Conservation (phyloP, 2,329 filamentous ascomycete species). For the Fusarium sororula region DNA sequence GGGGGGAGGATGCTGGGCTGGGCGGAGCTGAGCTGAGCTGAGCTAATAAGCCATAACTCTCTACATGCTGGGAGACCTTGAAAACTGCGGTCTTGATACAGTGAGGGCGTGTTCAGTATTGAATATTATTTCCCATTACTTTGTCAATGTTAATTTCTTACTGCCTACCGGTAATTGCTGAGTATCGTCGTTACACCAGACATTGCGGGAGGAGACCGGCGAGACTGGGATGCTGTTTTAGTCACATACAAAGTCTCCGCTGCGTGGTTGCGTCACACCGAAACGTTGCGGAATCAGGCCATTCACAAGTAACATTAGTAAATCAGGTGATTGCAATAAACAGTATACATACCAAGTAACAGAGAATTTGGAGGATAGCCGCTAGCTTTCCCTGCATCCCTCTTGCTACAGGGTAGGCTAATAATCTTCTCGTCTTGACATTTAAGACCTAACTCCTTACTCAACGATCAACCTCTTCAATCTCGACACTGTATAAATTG, state of each 20-base stretch:
- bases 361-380: not conserved
- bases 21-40: slow-evolving; percentile 4
- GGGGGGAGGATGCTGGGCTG: not conserved
- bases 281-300: not conserved
- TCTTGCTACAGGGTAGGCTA: not conserved
- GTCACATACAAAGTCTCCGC: not conserved
- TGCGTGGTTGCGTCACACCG: slow-evolving; percentile 18
- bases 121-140: not conserved
- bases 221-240: not conserved
- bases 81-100: not conserved
- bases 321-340: not conserved
- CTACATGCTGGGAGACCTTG: not conserved
- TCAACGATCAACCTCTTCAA: not conserved
- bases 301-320: not conserved
- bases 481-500: not conserved
- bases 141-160: not conserved
- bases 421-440: not conserved
- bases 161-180: not conserved
- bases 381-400: not conserved
- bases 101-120: not conserved
- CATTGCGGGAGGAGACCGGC: not conserved
- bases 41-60: not conserved
- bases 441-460: not conserved
- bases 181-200: not conserved
- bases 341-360: not conserved